Evolutionary conservation across 495 filamentous ascomycete genomes (phyloP).

Genomic region (Penicillium samsonianum): DNA sequence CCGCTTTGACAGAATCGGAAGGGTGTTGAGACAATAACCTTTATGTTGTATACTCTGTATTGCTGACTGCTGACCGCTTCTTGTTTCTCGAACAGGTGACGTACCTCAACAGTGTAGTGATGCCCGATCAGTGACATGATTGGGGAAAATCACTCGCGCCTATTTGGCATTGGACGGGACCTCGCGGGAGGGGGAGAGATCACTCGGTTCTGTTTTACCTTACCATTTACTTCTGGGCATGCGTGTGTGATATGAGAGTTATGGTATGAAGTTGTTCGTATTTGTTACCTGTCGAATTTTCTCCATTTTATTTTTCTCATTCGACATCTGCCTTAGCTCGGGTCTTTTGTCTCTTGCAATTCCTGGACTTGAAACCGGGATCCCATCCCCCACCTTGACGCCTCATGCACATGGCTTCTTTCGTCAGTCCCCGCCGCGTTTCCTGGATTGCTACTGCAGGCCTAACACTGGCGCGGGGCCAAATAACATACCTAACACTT

Average conservation of each 20-base stretch:
- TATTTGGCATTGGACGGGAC: constrained; percentile 8
- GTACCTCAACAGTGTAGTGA: constrained; percentile 63
- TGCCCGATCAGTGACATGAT: constrained; percentile 54
- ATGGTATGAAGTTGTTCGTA: not conserved
- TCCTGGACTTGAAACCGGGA: constrained; percentile 9
- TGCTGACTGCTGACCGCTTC: constrained; percentile 33
- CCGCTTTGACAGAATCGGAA: constrained; percentile 1
- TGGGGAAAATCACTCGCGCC: constrained; percentile 4
- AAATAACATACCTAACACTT: not conserved
- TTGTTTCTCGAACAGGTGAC: constrained; percentile 49
- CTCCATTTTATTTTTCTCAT: not conserved
- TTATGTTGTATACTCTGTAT: not conserved
- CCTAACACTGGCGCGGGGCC: not conserved
- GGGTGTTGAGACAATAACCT: constrained; percentile 3
- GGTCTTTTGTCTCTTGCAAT: constrained; percentile 9
- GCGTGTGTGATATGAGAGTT: not conserved
- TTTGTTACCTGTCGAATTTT: constrained; percentile 2
- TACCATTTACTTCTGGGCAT: not conserved
- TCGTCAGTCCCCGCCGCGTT: constrained; percentile 10
- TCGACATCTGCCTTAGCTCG: not conserved
- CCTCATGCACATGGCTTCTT: constrained; percentile 17
- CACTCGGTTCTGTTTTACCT: not conserved
- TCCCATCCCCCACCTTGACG: constrained; percentile 10
- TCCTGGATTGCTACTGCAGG: constrained; percentile 8
- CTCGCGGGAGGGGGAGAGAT: not conserved